These are phyloP conservation scores for Cladophialophora bantiana DNA, from an alignment of 2,329 filamentous ascomycete genomes.

Conservation along the genomic window DNA sequence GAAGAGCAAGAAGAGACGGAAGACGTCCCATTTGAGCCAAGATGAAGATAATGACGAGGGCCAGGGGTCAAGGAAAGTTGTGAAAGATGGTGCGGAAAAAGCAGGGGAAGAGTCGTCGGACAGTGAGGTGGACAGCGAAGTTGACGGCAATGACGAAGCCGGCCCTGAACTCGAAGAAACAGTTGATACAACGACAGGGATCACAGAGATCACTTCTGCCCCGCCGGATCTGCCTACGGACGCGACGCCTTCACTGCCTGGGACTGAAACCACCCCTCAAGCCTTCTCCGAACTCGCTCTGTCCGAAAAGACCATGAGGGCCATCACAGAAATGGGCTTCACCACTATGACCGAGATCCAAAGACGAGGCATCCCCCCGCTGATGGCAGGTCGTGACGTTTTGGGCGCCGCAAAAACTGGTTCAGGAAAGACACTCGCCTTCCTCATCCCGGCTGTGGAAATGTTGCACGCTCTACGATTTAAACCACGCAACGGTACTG, in stretches of 20 bases:
- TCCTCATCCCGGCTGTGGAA: conserved; percentile 92
- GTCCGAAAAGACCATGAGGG: conserved; percentile 86
- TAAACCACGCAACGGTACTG: conserved; percentile 92
- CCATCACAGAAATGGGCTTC: conserved; percentile 90
- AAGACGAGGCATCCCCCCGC: conserved; percentile 81
- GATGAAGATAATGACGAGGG: conserved; percentile 51
- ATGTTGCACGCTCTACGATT: conserved; percentile 89
- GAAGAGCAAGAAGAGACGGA: conserved; percentile 49
- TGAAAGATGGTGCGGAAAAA: conserved; percentile 45
- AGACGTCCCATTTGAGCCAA: conserved; percentile 44
- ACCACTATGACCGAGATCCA: conserved; percentile 97
- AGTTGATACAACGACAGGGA: conserved; percentile 39
- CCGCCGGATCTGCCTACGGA: conserved; percentile 60
- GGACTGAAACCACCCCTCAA: conserved; percentile 67
- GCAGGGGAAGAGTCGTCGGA: conserved; percentile 50
- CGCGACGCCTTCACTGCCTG: conserved; percentile 62
- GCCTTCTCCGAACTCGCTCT: conserved; percentile 83
- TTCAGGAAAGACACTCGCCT: conserved; percentile 93
- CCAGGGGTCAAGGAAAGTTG: conserved; percentile 46
- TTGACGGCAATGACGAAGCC: conserved; percentile 40
- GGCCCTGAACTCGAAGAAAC: conserved; percentile 45
- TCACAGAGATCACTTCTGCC: conserved; percentile 19
- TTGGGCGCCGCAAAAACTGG: conserved; percentile 95
- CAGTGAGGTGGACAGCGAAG: conserved; percentile 45
- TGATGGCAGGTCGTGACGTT: conserved; percentile 88